These are phyloP conservation scores for Amyloporia xantha DNA, from an alignment of 768 basidiomycete species.

Conservation along the genomic window DNA sequence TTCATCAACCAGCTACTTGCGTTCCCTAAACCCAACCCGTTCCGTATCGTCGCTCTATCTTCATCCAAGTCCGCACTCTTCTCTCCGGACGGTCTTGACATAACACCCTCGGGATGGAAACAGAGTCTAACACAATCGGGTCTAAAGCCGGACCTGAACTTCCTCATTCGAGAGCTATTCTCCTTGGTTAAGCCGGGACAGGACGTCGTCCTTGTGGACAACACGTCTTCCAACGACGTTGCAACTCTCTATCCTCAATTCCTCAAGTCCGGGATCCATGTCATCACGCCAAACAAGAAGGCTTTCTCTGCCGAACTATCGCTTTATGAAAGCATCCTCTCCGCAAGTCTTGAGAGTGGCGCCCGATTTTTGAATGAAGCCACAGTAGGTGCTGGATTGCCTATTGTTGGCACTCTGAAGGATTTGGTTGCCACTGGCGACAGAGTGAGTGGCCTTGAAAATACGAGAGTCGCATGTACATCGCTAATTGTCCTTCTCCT, in stretches of 20 bases:
- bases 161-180: conserved; percentile 36
- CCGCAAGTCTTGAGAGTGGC: conserved; percentile 49
- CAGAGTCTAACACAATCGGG: conserved; percentile 44
- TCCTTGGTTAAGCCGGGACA: conserved; percentile 37
- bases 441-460: conserved; percentile 41
- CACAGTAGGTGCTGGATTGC: conserved; percentile 94
- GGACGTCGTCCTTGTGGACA: conserved; percentile 79
- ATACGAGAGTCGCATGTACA: conserved; percentile 9
- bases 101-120: conserved; percentile 36
- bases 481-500: background rate
- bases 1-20: conserved; percentile 76
- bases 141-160: conserved; percentile 34
- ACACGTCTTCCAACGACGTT: conserved; percentile 80
- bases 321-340: conserved; percentile 65
- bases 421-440: conserved; percentile 92
- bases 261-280: conserved; percentile 69
- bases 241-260: conserved; percentile 79
- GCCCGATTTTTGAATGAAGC: conserved; percentile 79
- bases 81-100: conserved; percentile 38
- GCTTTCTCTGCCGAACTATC: conserved; percentile 70
- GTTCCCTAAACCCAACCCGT: conserved; percentile 48
- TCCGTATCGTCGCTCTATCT: conserved; percentile 62
- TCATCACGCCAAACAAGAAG: conserved; percentile 98
- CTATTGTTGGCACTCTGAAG: conserved; percentile 85
- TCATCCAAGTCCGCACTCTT: conserved; percentile 60